phyloP scores from a whole-genome alignment of 345 rosid genomes.

The Eucalyptus regnans region DNA sequence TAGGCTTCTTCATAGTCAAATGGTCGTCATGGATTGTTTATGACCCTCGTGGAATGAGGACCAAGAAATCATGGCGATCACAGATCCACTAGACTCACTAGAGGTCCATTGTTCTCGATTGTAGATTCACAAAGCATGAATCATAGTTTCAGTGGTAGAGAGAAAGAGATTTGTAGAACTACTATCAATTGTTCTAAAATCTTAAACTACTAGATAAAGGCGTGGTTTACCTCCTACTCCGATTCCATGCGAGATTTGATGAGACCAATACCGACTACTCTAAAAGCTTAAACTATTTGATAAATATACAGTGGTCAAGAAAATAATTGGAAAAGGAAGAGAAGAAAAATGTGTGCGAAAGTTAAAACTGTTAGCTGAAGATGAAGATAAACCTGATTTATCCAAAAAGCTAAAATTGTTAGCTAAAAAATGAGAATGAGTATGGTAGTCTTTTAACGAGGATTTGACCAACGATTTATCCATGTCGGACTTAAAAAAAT shows the following conservation, averaged over 20 bases:
- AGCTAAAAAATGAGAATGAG: neutral
- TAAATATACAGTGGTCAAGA: neutral
- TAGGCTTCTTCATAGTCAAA: conserved; percentile 89
- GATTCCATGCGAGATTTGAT: accelerated
- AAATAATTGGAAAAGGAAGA: no score
- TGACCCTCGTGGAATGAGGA: conserved; percentile 39
- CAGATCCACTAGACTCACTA: conserved; percentile 9
- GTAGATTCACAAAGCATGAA: neutral
- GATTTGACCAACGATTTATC: neutral
- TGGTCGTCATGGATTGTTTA: conserved; percentile 84
- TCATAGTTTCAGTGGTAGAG: neutral
- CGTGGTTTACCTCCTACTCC: accelerated
- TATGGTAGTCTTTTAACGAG: neutral
- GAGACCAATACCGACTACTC: no score
- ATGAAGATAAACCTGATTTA: neutral
- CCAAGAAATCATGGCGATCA: conserved; percentile 24
- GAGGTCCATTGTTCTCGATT: conserved; percentile 41
- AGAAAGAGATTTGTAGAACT: no score
- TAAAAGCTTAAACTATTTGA: no score
- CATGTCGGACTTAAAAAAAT: neutral
- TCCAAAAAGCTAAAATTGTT: neutral
- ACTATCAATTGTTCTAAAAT: no score
- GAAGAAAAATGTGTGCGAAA: neutral
- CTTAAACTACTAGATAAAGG: no score
- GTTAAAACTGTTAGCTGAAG: neutral